These are phyloP conservation scores for Pleurotus tuoliensis DNA, from an alignment of 768 basidiomycete genomes.

Conservation along the genomic window DNA sequence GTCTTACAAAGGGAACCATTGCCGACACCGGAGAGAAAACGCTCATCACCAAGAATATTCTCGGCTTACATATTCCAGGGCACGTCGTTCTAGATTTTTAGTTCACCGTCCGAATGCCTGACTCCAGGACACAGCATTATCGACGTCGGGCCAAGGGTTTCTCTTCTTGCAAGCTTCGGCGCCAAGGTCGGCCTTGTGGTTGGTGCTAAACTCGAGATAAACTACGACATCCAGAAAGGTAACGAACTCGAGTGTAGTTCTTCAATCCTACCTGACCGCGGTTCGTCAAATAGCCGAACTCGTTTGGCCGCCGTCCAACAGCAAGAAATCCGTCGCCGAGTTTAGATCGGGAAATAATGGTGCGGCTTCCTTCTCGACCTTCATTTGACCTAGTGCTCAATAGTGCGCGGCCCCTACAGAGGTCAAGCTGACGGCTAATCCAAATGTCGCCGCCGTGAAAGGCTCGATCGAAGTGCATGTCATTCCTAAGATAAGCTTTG, in stretches of 20 bases:
- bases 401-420: not conserved
- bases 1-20: not conserved
- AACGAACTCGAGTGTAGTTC: not conserved
- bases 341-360: constrained; percentile 4
- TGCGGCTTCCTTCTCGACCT: not conserved
- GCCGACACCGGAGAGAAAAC: constrained; percentile 4
- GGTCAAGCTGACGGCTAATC: constrained; percentile 5
- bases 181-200: constrained; percentile 5
- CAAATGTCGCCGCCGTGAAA: constrained; percentile 1
- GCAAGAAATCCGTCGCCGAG: constrained; percentile 2
- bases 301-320: constrained; percentile 4
- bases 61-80: constrained; percentile 1
- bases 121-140: not conserved
- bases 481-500: constrained; percentile 6
- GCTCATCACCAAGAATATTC: constrained; percentile 3
- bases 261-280: too few relatives aligned
- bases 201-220: constrained; percentile 4
- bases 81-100: not conserved
- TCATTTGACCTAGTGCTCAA: not conserved
- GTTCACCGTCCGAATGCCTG: not conserved
- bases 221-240: constrained; percentile 6
- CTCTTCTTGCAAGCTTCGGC: constrained; percentile 1
- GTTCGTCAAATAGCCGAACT: not conserved
- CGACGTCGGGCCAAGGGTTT: constrained; percentile 1
- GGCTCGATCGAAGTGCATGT: constrained; percentile 4